phyloP scores from a whole-genome alignment of 805 yeast genomes.

The Vanderwaltozyma polyspora region DNA sequence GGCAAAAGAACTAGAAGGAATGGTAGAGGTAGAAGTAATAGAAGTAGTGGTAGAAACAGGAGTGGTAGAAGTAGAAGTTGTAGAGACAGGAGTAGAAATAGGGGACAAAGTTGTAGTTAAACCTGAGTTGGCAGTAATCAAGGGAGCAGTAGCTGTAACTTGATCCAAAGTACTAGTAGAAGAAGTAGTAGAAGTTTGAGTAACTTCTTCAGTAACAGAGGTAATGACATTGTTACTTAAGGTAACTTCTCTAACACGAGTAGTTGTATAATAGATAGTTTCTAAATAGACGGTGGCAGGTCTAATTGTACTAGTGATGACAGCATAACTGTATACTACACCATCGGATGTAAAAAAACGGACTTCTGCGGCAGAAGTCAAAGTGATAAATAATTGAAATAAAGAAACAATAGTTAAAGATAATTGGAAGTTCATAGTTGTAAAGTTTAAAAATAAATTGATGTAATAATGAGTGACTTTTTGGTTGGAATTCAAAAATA shows the following conservation, averaged over 20 bases:
- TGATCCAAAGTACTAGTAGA: constrained; percentile 1
- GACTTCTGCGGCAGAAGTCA: constrained; percentile 12
- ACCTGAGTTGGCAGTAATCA: neutral
- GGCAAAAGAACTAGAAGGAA: neutral
- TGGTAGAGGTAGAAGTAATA: constrained; percentile 1
- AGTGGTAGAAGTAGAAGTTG: constrained; percentile 2
- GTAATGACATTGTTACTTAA: constrained; percentile 19
- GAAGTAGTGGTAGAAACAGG: constrained; percentile 1
- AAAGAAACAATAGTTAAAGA: neutral
- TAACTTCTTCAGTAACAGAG: constrained; percentile 20
- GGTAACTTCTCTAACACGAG: constrained; percentile 22
- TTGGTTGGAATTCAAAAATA: too few species aligned
- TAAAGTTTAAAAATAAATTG: too few species aligned
- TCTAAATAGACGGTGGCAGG: constrained; percentile 26
- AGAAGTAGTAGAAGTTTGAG: constrained; percentile 16
- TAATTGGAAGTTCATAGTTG: constrained; percentile 1
- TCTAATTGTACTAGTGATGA: constrained; percentile 25
- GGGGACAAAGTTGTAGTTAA: constrained; percentile 1
- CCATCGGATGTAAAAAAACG: constrained; percentile 26
- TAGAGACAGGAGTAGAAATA: neutral
- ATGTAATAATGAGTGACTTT: too few species aligned
- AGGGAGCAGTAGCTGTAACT: constrained; percentile 3
- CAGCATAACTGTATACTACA: constrained; percentile 27
- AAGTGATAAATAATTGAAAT: constrained; percentile 4
- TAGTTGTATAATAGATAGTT: constrained; percentile 26